A percentile compares a stretch with the other conserved stretches of the same genome.
Evolutionary conservation across 192 early-diverging fungal species (phyloP).

Genomic region (Jimgerdemannia flammicorona): DNA sequence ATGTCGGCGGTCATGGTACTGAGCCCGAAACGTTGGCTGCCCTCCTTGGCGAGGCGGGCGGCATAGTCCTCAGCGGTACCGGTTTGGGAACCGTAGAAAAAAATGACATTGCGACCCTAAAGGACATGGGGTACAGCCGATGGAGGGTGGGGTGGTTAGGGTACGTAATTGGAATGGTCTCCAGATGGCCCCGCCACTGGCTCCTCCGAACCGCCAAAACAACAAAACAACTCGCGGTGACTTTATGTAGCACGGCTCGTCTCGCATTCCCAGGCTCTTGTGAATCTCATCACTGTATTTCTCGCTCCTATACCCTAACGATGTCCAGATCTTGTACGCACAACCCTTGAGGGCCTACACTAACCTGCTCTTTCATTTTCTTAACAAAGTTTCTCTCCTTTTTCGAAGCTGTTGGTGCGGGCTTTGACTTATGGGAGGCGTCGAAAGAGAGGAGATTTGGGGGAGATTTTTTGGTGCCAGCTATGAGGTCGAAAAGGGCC

Average conservation of each 20-base stretch:
- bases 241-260: no score
- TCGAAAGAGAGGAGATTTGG: constrained; percentile 22
- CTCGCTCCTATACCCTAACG: no score
- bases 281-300: no score
- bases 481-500: constrained; percentile 2
- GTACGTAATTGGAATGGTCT: no score
- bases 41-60: constrained; percentile 83
- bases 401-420: not conserved
- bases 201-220: not conserved
- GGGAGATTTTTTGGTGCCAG: constrained; percentile 1
- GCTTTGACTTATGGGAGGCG: constrained; percentile 22
- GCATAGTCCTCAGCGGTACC: constrained; percentile 99
- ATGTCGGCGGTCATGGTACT: constrained; percentile 77
- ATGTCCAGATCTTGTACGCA: no score
- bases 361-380: constrained; percentile 51
- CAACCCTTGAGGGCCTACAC: not conserved
- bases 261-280: not conserved
- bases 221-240: not conserved
- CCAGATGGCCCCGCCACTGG: not conserved
- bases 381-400: constrained; percentile 46
- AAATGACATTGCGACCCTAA: constrained; percentile 71
- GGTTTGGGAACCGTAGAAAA: constrained; percentile 98
- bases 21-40: constrained; percentile 65
- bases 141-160: not conserved
- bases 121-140: not conserved